Conservation (phyloP, 352 stramenopile species). For the Phytopythium chamaehyphon region DNA sequence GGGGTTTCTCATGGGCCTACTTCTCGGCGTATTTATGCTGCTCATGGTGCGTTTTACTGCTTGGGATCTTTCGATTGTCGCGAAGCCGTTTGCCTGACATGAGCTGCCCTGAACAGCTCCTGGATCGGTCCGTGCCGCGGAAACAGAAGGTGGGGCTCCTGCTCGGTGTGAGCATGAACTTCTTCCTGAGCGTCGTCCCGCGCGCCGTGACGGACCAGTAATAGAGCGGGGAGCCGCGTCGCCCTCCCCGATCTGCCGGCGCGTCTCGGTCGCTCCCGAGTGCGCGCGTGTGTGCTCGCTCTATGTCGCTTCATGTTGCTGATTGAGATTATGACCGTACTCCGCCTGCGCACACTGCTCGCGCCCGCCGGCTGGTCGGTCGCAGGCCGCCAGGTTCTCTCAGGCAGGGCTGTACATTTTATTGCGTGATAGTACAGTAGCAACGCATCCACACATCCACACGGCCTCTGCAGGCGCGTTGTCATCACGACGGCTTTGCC, state of each 20-base stretch:
- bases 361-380: too few relatives aligned
- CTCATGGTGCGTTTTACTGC: conserved; percentile 56
- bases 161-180: conserved; percentile 86
- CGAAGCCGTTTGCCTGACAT: conserved; percentile 1
- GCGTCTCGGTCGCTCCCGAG: background rate
- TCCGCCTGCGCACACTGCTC: too few relatives aligned
- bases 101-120: conserved; percentile 35
- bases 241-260: conserved; percentile 1
- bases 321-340: background rate
- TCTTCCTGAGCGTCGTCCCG: conserved; percentile 86
- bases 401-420: too few relatives aligned
- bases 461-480: too few relatives aligned
- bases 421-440: too few relatives aligned
- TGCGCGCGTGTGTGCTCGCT: background rate
- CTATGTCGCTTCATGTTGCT: conserved; percentile 4
- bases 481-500: too few relatives aligned
- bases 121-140: conserved; percentile 80
- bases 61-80: background rate
- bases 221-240: conserved; percentile 15
- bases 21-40: conserved; percentile 89
- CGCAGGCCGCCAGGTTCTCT: too few relatives aligned
- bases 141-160: conserved; percentile 86
- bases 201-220: conserved; percentile 65
- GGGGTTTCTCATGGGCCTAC: conserved; percentile 84
- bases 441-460: background rate